Conservation (phyloP, 768 basidiomycete species). For the Guyanaporus albipodus region DNA sequence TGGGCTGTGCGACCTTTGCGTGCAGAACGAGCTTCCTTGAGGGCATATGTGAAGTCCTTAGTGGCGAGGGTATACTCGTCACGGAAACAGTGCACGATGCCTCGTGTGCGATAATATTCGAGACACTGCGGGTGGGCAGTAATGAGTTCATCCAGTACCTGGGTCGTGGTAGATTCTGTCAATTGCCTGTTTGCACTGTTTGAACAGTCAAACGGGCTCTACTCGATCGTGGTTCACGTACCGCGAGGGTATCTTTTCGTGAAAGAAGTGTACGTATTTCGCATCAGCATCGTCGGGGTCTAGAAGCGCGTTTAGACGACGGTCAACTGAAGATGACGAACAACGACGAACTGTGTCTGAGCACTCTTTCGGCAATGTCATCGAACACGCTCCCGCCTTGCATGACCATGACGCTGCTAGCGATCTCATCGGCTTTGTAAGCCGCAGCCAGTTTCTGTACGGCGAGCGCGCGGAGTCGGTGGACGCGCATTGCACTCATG, state of each 20-base stretch:
- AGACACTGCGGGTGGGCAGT: constrained; percentile 67
- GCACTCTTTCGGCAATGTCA: constrained; percentile 84
- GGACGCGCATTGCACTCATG: constrained; percentile 84
- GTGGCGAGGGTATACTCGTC: constrained; percentile 74
- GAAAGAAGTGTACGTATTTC: constrained; percentile 89
- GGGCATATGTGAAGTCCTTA: constrained; percentile 77
- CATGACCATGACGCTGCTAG: constrained; percentile 93
- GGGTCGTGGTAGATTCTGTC: constrained; percentile 77
- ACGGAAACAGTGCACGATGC: constrained; percentile 84
- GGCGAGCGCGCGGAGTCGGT: constrained; percentile 73
- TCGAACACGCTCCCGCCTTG: constrained; percentile 91
- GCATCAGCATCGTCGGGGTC: constrained; percentile 78
- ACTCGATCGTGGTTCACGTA: constrained; percentile 33
- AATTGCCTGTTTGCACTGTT: constrained; percentile 56
- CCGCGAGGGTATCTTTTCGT: constrained; percentile 93
- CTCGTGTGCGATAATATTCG: constrained; percentile 86
- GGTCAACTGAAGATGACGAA: neutral
- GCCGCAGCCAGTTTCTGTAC: constrained; percentile 85
- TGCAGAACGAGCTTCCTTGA: constrained; percentile 69
- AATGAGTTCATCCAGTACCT: constrained; percentile 78
- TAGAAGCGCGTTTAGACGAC: constrained; percentile 23
- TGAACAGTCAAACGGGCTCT: constrained; percentile 15
- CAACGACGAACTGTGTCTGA: constrained; percentile 53
- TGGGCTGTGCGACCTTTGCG: constrained; percentile 65
- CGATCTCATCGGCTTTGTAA: constrained; percentile 86